These are phyloP conservation scores for Dinochytrium kinnereticum DNA, from an alignment of 371 early-diverging fungal species.

Conservation along the genomic window DNA sequence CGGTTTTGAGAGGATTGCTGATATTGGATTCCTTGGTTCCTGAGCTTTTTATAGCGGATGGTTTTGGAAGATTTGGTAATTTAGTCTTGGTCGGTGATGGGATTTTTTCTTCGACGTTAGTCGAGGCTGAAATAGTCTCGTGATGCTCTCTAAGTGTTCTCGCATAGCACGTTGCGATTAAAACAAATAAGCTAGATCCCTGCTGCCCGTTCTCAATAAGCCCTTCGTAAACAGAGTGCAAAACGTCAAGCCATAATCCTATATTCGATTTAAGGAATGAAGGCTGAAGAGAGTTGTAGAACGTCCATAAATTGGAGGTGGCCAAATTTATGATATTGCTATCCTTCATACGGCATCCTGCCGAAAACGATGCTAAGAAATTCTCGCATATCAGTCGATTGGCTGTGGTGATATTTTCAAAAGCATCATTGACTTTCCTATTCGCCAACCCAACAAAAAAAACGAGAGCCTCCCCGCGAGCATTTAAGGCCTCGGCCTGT, in stretches of 20 bases:
- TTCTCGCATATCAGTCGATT: slow-evolving; percentile 20
- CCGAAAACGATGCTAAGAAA: slow-evolving; percentile 17
- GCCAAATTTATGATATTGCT: slow-evolving; percentile 3
- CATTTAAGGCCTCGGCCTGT: slow-evolving; percentile 25
- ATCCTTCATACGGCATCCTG: slow-evolving; percentile 26
- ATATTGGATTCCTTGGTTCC: neutral
- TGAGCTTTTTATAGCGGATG: neutral
- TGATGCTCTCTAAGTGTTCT: slow-evolving; percentile 18
- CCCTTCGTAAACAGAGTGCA: slow-evolving; percentile 28
- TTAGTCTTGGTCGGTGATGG: neutral
- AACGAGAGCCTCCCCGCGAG: slow-evolving; percentile 26
- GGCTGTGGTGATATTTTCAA: neutral
- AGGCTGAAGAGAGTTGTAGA: neutral
- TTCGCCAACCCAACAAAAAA: neutral
- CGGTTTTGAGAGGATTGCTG: neutral
- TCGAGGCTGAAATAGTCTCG: neutral
- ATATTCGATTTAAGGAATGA: neutral
- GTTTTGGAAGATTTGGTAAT: neutral
- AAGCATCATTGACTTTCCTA: slow-evolving; percentile 3
- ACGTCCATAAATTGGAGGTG: slow-evolving; percentile 17
- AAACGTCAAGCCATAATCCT: slow-evolving; percentile 28
- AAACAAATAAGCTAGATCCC: slow-evolving; percentile 21
- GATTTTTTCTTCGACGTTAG: neutral
- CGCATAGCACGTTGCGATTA: slow-evolving; percentile 23
- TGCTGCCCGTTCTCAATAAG: neutral